These are phyloP conservation scores for Kappamyces sp. DNA, from an alignment of 192 early-diverging fungal species.

Conservation along the genomic window DNA sequence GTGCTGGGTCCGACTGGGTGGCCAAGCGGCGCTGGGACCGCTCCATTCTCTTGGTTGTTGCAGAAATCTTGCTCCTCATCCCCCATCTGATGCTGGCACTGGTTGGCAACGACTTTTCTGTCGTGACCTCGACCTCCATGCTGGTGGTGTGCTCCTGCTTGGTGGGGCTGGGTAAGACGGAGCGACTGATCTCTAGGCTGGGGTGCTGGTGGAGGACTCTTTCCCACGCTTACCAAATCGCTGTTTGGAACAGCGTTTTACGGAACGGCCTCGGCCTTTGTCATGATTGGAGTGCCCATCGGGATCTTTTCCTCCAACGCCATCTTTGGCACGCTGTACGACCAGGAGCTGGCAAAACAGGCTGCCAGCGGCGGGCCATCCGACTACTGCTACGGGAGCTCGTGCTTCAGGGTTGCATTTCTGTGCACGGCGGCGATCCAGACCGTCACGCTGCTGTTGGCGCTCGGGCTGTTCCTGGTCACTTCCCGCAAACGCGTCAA, in stretches of 20 bases:
- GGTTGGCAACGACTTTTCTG: neutral
- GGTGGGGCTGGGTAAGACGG: conserved; percentile 10
- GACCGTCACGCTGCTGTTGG: too few species aligned
- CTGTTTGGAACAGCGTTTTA: conserved; percentile 28
- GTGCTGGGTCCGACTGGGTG: conserved; percentile 18
- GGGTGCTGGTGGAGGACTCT: conserved; percentile 21
- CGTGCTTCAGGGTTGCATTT: conserved; percentile 4
- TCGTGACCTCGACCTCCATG: neutral
- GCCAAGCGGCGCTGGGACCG: conserved; percentile 14
- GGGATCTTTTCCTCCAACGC: conserved; percentile 25
- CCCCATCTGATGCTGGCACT: neutral
- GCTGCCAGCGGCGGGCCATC: neutral
- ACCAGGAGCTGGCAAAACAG: conserved; percentile 11
- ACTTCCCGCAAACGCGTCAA: too few species aligned
- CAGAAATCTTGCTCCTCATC: conserved; percentile 11
- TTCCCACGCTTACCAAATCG: conserved; percentile 24
- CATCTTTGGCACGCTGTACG: conserved; percentile 26
- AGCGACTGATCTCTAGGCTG: conserved; percentile 13
- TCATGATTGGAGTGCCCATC: conserved; percentile 26
- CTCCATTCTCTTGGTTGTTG: conserved; percentile 18
- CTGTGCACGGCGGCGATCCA: neutral
- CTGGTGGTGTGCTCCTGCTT: conserved; percentile 16
- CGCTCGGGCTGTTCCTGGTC: too few species aligned
- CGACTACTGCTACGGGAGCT: conserved; percentile 15
- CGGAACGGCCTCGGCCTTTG: conserved; percentile 30